phyloP scores from a whole-genome alignment of 2,329 filamentous ascomycete genomes.

The Fusarium algeriense region DNA sequence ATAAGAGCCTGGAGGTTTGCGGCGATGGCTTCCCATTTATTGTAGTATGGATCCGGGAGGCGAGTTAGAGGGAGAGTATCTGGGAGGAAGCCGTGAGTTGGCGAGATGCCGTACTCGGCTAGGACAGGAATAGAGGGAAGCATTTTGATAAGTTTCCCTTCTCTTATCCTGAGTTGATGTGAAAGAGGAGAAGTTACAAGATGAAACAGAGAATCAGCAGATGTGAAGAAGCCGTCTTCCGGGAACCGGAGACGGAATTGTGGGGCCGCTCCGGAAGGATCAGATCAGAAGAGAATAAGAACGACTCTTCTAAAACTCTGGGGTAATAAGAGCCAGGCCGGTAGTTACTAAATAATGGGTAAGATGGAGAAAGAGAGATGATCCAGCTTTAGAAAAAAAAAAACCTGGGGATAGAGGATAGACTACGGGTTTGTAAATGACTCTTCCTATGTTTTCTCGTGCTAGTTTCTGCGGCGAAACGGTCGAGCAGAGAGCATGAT shows the following conservation, averaged over 20 bases:
- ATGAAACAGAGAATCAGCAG: conserved; percentile 8
- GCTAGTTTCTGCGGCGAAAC: conserved; percentile 41
- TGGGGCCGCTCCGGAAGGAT: conserved; percentile 41
- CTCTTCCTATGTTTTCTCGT: conserved; percentile 37
- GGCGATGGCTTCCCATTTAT: conserved; percentile 90
- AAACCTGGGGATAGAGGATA: conserved; percentile 22
- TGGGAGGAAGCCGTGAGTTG: conserved; percentile 87
- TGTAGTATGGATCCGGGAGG: conserved; percentile 91
- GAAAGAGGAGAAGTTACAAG: conserved; percentile 6
- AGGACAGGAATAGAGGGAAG: conserved; percentile 72
- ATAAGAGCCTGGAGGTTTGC: conserved; percentile 89
- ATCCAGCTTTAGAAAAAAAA: not conserved
- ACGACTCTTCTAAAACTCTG: conserved; percentile 5
- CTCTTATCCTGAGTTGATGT: not conserved
- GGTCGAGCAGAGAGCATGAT: conserved; percentile 41
- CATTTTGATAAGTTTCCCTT: conserved; percentile 50
- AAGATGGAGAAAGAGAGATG: conserved; percentile 20
- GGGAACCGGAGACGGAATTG: conserved; percentile 35
- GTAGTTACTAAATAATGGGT: conserved; percentile 7
- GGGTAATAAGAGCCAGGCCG: conserved; percentile 15
- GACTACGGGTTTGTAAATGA: conserved; percentile 31
- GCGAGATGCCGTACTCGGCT: conserved; percentile 83
- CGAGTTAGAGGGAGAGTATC: conserved; percentile 81
- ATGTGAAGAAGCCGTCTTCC: conserved; percentile 28
- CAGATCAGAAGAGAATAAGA: not conserved